phyloP scores from a whole-genome alignment of 352 stramenopile genomes.

The Globisporangium viniferum region DNA sequence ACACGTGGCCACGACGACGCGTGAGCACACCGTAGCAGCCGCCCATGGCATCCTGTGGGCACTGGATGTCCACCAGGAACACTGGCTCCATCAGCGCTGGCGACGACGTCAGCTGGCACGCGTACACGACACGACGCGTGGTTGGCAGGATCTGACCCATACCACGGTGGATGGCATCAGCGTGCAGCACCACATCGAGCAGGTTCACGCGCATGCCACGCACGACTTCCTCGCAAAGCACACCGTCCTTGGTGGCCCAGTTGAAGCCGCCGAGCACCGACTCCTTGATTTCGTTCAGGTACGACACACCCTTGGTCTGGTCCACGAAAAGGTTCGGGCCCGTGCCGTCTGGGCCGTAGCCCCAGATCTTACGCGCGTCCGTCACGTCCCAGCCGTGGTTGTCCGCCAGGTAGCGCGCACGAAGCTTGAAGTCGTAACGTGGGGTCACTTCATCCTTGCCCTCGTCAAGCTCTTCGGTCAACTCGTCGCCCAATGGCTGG shows the following conservation, averaged over 20 bases:
- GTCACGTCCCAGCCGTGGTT: slow-evolving; percentile 98
- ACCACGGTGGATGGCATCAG: slow-evolving; percentile 99
- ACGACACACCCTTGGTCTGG: slow-evolving; percentile 99
- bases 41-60: slow-evolving; percentile 98
- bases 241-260: slow-evolving; percentile 97
- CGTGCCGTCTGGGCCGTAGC: slow-evolving; percentile 98
- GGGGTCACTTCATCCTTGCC: slow-evolving; percentile 90
- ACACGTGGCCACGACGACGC: slow-evolving; percentile 97
- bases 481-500: slow-evolving; percentile 88
- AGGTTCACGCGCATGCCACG: slow-evolving; percentile 97
- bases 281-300: slow-evolving; percentile 99
- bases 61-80: slow-evolving; percentile 99
- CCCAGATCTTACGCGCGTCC: slow-evolving; percentile 99
- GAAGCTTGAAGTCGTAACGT: slow-evolving; percentile 96
- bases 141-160: slow-evolving; percentile 99
- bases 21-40: slow-evolving; percentile 99
- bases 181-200: slow-evolving; percentile 99
- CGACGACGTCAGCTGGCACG: slow-evolving; percentile 93
- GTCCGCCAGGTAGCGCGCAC: slow-evolving; percentile 96
- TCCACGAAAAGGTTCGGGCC: slow-evolving; percentile 99
- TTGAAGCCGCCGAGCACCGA: slow-evolving; percentile 98
- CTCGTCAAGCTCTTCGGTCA: slow-evolving; percentile 97
- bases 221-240: slow-evolving; percentile 98
- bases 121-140: slow-evolving; percentile 97
- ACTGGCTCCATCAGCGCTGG: slow-evolving; percentile 98